Evolutionary conservation across 169 alveolate species (phyloP).

Genomic region (Cryptosporidium ubiquitum): DNA sequence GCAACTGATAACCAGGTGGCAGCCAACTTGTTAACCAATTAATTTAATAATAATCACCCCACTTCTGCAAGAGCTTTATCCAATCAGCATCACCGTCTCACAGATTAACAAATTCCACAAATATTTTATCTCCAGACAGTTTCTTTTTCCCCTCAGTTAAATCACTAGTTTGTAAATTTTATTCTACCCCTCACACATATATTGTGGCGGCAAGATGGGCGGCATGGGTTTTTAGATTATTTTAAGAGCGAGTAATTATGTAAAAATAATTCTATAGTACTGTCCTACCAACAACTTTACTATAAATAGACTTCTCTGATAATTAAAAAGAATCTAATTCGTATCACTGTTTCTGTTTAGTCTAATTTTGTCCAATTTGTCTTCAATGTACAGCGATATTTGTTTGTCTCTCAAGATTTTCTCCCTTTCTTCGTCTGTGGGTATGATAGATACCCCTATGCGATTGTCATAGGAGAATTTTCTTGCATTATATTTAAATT

Average conservation of each 20-base stretch:
- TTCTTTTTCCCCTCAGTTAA: background rate
- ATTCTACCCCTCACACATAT: background rate
- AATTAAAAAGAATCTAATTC: background rate
- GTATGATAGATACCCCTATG: background rate
- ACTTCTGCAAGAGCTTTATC: conserved; percentile 10
- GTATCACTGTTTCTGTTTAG: background rate
- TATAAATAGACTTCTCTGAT: background rate
- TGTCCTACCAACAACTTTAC: background rate
- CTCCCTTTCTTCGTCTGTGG: conserved; percentile 11
- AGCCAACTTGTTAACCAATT: background rate
- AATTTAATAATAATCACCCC: background rate
- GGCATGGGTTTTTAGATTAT: conserved; percentile 3
- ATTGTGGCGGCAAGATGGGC: background rate
- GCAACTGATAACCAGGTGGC: background rate
- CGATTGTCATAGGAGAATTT: conserved; percentile 8
- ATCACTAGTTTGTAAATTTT: background rate
- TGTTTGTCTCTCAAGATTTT: background rate
- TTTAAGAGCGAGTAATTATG: conserved; percentile 13
- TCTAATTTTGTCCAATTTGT: background rate
- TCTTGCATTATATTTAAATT: conserved; percentile 1
- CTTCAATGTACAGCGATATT: conserved; percentile 10
- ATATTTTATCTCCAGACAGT: background rate
- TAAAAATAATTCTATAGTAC: background rate
- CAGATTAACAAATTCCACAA: conserved; percentile 8
- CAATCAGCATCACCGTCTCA: conserved; percentile 58